Evolutionary conservation across 2,329 filamentous ascomycete genomes (phyloP).

Genomic region (Leptographium wingfieldii): DNA sequence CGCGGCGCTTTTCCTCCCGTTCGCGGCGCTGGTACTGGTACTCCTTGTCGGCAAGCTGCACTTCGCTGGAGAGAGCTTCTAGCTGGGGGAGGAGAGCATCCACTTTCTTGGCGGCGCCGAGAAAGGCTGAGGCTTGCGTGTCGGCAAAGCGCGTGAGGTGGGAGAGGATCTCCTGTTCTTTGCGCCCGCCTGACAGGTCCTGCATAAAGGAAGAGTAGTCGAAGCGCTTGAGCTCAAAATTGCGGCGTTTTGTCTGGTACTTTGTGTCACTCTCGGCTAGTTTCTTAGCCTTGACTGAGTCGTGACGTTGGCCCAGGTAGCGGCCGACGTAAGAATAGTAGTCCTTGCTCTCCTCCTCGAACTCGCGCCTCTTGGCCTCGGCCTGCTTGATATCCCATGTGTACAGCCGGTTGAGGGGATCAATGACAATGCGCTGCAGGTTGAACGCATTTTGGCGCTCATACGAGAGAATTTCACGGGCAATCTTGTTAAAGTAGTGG

Average conservation of each 20-base stretch:
- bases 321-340: conserved; percentile 93
- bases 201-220: conserved; percentile 99
- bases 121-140: conserved; percentile 71
- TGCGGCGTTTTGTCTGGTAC: conserved; percentile 84
- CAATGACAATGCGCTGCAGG: conserved; percentile 86
- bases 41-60: conserved; percentile 89
- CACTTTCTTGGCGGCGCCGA: conserved; percentile 74
- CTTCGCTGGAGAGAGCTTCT: conserved; percentile 76
- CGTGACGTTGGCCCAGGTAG: conserved; percentile 91
- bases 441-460: conserved; percentile 75
- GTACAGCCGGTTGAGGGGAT: conserved; percentile 84
- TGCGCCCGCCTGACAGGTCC: conserved; percentile 95
- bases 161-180: conserved; percentile 92
- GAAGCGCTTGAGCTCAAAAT: conserved; percentile 94
- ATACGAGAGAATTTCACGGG: conserved; percentile 76
- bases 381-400: conserved; percentile 96
- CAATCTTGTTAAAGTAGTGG: conserved; percentile 96
- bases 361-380: conserved; percentile 91
- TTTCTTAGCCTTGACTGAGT: conserved; percentile 96
- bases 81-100: conserved; percentile 79
- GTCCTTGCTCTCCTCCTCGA: conserved; percentile 97
- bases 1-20: conserved; percentile 82
- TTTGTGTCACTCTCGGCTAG: conserved; percentile 89
- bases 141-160: conserved; percentile 91
- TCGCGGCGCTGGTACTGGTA: conserved; percentile 94